These are phyloP conservation scores for Citrus trifoliata DNA, from an alignment of 345 rosid species.

Conservation along the genomic window DNA sequence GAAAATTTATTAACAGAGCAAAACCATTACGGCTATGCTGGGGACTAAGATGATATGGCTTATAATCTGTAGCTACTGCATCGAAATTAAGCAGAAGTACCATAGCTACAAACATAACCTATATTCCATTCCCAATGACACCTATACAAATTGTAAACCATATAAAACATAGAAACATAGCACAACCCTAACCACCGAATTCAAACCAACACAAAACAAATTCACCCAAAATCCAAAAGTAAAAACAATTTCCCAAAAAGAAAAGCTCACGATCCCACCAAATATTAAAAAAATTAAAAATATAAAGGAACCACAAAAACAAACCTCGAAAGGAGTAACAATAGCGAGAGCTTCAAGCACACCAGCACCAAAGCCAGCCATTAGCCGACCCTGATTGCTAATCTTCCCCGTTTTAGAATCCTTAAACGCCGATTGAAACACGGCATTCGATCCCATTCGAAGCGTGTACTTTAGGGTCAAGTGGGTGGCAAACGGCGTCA, in stretches of 20 bases:
- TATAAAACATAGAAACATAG: not conserved
- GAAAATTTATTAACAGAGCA: not conserved
- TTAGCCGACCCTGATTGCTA: slow-evolving; percentile 50
- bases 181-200: not conserved
- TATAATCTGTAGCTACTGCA: too few relatives aligned
- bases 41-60: too few relatives aligned
- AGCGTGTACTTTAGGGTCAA: slow-evolving; percentile 83
- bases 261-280: not conserved
- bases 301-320: not conserved
- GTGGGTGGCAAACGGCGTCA: slow-evolving; percentile 96
- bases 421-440: slow-evolving; percentile 71
- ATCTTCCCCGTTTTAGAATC: slow-evolving; percentile 72
- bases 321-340: slow-evolving; percentile 94
- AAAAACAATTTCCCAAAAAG: not conserved
- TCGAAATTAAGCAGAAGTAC: too few relatives aligned
- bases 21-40: not conserved
- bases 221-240: not conserved
- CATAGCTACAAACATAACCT: not conserved
- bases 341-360: slow-evolving; percentile 92
- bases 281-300: not conserved
- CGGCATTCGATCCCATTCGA: slow-evolving; percentile 91
- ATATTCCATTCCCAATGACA: not conserved
- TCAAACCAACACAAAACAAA: not conserved
- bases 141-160: not conserved
- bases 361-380: slow-evolving; percentile 93